Percentiles rank a stretch among this genome's conserved stretches.
These are phyloP conservation scores for Chenopodium berlandieri DNA, from an alignment of 148 eudicot species.

Conservation along the genomic window DNA sequence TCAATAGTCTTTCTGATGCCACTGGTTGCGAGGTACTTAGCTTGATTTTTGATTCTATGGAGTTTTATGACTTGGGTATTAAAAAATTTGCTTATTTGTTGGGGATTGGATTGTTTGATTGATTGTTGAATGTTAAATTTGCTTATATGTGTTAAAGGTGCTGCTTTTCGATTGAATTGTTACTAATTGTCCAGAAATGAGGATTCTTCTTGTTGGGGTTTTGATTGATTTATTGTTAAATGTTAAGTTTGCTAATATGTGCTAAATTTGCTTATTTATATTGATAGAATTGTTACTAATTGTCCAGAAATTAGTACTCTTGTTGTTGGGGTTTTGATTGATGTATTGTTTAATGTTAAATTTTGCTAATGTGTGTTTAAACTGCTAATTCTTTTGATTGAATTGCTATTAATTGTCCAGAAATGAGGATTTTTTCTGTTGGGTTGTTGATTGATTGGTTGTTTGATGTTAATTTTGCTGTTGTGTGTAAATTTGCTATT, in stretches of 20 bases:
- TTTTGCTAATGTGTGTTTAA: no score
- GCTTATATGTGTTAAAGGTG: no score
- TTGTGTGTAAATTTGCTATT: no score
- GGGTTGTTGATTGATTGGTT: neutral
- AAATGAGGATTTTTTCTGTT: neutral
- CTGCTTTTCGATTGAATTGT: neutral
- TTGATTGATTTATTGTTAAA: no score
- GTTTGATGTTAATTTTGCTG: no score
- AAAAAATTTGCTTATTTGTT: neutral
- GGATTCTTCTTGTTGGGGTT: neutral
- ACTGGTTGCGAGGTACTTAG: slow-evolving; percentile 57
- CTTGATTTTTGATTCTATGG: neutral
- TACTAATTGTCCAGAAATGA: neutral
- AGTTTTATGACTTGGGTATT: slow-evolving; percentile 6
- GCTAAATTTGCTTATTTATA: no score
- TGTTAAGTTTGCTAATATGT: no score
- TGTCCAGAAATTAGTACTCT: no score
- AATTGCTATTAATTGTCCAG: neutral
- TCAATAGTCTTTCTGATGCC: slow-evolving; percentile 78
- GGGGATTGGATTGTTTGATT: slow-evolving; percentile 6
- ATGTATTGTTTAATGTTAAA: no score
- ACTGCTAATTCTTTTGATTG: neutral
- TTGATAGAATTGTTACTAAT: no score
- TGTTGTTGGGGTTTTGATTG: neutral
- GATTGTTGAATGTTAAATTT: neutral